These are phyloP conservation scores for Punctularia strigosozonata DNA, from an alignment of 768 basidiomycete species.

Conservation along the genomic window DNA sequence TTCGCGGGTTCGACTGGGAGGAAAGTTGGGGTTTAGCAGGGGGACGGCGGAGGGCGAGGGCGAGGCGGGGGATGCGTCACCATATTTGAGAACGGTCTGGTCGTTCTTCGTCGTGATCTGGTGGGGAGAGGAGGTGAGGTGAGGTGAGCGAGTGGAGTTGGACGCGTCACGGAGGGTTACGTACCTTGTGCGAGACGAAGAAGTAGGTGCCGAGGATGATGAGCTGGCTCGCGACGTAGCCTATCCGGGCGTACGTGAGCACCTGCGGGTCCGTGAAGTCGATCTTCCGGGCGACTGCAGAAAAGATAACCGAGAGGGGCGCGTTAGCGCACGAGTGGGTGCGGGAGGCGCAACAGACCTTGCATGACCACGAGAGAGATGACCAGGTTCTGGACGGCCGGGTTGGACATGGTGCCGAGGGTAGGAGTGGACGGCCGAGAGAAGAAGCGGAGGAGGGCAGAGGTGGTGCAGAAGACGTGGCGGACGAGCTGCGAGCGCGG, in stretches of 20 bases:
- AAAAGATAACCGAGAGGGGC: background rate
- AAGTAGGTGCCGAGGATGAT: conserved; percentile 69
- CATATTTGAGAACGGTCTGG: conserved; percentile 91
- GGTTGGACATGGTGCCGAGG: conserved; percentile 40
- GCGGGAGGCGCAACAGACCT: conserved; percentile 25
- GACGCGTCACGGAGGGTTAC: no score
- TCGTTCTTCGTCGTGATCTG: conserved; percentile 95
- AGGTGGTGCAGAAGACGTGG: background rate
- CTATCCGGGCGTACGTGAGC: conserved; percentile 73
- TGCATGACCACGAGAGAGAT: conserved; percentile 95
- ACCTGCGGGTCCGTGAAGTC: conserved; percentile 83
- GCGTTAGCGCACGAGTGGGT: background rate
- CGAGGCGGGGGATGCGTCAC: conserved; percentile 30
- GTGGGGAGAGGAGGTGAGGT: conserved; percentile 6
- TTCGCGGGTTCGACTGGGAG: conserved; percentile 57
- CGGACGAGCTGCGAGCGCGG: background rate
- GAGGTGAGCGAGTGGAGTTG: background rate
- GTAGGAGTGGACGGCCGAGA: conserved; percentile 1
- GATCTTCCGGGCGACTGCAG: conserved; percentile 76
- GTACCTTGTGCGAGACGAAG: conserved; percentile 62
- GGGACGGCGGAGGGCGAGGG: background rate
- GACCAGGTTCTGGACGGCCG: conserved; percentile 69
- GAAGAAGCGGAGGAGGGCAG: background rate
- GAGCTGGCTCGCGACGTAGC: conserved; percentile 67
- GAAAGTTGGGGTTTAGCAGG: conserved; percentile 6